Percentiles rank a stretch among this genome's conserved stretches.
These are phyloP conservation scores for Piloderma croceum DNA, from an alignment of 768 basidiomycete species.

Conservation along the genomic window DNA sequence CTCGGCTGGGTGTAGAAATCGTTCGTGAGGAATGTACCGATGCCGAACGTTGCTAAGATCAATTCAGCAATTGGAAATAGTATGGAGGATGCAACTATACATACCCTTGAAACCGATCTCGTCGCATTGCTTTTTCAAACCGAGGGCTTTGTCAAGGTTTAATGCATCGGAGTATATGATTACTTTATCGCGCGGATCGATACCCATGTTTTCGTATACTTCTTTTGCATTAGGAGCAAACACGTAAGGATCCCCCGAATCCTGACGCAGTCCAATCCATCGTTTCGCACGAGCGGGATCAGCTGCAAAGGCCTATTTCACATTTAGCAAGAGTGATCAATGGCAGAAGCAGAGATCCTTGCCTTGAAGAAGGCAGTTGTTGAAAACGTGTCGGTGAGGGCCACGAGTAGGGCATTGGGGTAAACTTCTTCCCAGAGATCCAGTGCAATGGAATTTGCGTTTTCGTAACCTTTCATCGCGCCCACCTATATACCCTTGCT, in stretches of 20 bases:
- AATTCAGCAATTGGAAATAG: slow-evolving; percentile 3
- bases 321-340: not conserved
- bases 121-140: slow-evolving; percentile 64
- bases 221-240: slow-evolving; percentile 73
- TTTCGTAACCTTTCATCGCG: slow-evolving; percentile 77
- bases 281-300: slow-evolving; percentile 55
- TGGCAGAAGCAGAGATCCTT: slow-evolving; percentile 4
- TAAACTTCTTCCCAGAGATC: slow-evolving; percentile 84
- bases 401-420: slow-evolving; percentile 52
- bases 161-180: slow-evolving; percentile 86
- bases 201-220: slow-evolving; percentile 65
- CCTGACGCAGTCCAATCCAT: slow-evolving; percentile 87
- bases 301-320: slow-evolving; percentile 50
- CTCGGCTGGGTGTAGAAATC: slow-evolving; percentile 59
- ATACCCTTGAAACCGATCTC: slow-evolving; percentile 66
- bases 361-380: slow-evolving; percentile 81
- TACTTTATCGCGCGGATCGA: slow-evolving; percentile 57
- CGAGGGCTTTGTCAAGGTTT: slow-evolving; percentile 62
- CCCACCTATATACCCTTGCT: slow-evolving; percentile 71
- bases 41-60: slow-evolving; percentile 75
- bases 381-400: slow-evolving; percentile 94
- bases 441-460: slow-evolving; percentile 68
- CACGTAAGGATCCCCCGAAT: slow-evolving; percentile 85
- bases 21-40: slow-evolving; percentile 90
- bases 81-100: not conserved